phyloP scores from a whole-genome alignment of 2,329 filamentous ascomycete genomes.

The Monilinia laxa region DNA sequence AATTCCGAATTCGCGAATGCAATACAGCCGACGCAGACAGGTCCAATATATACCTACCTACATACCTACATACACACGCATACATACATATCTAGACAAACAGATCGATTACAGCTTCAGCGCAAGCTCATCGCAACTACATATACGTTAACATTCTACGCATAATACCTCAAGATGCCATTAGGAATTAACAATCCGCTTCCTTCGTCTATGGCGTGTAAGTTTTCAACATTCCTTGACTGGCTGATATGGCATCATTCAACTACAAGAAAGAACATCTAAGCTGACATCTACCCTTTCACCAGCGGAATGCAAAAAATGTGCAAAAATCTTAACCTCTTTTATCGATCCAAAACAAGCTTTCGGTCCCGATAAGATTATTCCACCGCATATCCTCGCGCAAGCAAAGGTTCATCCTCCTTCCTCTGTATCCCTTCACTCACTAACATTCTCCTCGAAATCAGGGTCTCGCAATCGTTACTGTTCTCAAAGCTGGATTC shows the following conservation, averaged over 20 bases:
- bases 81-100: neutral
- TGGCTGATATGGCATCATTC: conserved; percentile 19
- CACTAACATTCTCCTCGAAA: conserved; percentile 24
- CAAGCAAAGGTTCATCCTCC: conserved; percentile 72
- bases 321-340: conserved; percentile 89
- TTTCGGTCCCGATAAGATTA: conserved; percentile 96
- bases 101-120: neutral
- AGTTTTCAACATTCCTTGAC: conserved; percentile 42
- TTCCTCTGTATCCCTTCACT: neutral
- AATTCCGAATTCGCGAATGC: conserved; percentile 8
- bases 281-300: conserved; percentile 23
- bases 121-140: conserved; percentile 15
- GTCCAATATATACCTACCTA: neutral
- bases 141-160: neutral
- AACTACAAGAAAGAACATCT: neutral
- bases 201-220: conserved; percentile 67
- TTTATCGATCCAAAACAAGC: conserved; percentile 93
- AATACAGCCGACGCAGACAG: neutral
- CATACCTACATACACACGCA: neutral
- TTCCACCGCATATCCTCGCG: conserved; percentile 83
- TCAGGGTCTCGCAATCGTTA: conserved; percentile 80
- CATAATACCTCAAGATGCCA: conserved; percentile 25
- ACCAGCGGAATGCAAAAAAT: conserved; percentile 94
- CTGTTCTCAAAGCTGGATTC: conserved; percentile 84
- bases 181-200: conserved; percentile 69